Conservation (phyloP, 805 yeast species). For the Clavispora vitiphila region DNA sequence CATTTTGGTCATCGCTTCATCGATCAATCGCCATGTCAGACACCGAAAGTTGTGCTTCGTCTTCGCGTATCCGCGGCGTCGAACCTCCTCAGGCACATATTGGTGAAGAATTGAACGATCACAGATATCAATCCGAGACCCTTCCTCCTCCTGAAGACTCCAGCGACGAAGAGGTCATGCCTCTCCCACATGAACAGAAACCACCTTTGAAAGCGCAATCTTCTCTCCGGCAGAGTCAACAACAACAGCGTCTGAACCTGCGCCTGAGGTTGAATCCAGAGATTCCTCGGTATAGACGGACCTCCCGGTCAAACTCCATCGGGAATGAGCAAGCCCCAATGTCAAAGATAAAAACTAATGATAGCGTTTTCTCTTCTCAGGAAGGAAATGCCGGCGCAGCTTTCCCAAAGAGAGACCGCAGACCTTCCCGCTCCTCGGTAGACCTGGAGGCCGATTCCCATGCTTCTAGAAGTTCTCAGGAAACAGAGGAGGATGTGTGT, state of each 20-base stretch:
- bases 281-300: neutral
- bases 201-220: neutral
- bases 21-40: slow-evolving; percentile 29
- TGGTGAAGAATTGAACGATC: slow-evolving; percentile 37
- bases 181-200: slow-evolving; percentile 1
- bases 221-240: neutral
- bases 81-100: slow-evolving; percentile 13
- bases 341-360: slow-evolving; percentile 18
- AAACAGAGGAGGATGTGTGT: slow-evolving; percentile 96
- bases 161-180: slow-evolving; percentile 4
- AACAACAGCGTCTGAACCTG: neutral
- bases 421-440: slow-evolving; percentile 33
- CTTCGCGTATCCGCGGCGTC: slow-evolving; percentile 16
- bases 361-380: slow-evolving; percentile 7
- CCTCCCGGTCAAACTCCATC: neutral
- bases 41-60: slow-evolving; percentile 31
- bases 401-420: slow-evolving; percentile 22
- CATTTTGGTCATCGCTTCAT: neutral
- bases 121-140: slow-evolving; percentile 32
- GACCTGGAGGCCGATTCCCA: slow-evolving; percentile 70
- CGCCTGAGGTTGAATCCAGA: neutral
- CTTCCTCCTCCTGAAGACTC: slow-evolving; percentile 25
- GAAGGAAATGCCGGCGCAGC: slow-evolving; percentile 12
- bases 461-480: slow-evolving; percentile 75
- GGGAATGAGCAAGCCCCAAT: slow-evolving; percentile 20